A percentile compares a stretch with the other conserved stretches of the same genome.
These are phyloP conservation scores for Colletotrichum aenigma DNA, from an alignment of 2,329 filamentous ascomycete species.

Conservation along the genomic window DNA sequence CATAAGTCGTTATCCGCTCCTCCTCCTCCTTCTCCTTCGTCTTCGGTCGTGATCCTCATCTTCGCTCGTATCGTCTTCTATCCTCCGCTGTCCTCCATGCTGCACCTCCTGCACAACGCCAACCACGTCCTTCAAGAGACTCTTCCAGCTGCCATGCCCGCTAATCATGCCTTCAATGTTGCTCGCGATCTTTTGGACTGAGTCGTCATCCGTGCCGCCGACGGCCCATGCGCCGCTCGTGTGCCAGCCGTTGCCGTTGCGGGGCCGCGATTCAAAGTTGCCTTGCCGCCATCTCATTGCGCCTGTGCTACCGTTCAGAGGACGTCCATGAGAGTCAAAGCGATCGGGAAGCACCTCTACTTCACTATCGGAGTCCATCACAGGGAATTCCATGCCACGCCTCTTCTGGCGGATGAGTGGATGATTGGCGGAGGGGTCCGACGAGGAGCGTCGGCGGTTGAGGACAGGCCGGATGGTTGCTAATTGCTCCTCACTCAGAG, in stretches of 20 bases:
- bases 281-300: slow-evolving; percentile 38
- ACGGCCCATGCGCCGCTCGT: slow-evolving; percentile 50
- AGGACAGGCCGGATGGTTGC: slow-evolving; percentile 14
- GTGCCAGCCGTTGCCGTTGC: slow-evolving; percentile 35
- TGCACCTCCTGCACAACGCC: slow-evolving; percentile 20
- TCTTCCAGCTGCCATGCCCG: slow-evolving; percentile 34
- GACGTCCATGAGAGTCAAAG: slow-evolving; percentile 49
- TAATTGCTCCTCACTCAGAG: slow-evolving; percentile 18
- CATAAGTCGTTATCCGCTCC: slow-evolving; percentile 21
- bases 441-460: slow-evolving; percentile 32
- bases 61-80: slow-evolving; percentile 24
- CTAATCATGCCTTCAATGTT: slow-evolving; percentile 36
- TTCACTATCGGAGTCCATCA: slow-evolving; percentile 35
- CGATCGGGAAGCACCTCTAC: slow-evolving; percentile 52
- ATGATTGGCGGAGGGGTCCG: slow-evolving; percentile 34
- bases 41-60: slow-evolving; percentile 12
- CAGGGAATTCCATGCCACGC: slow-evolving; percentile 16
- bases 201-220: slow-evolving; percentile 44
- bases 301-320: slow-evolving; percentile 32
- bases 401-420: slow-evolving; percentile 25
- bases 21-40: slow-evolving; percentile 8
- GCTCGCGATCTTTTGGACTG: slow-evolving; percentile 43
- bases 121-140: slow-evolving; percentile 33
- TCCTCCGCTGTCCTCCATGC: slow-evolving; percentile 2
- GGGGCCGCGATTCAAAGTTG: slow-evolving; percentile 44